Evolutionary conservation across 306 rosid genomes (phyloP), one percentile per base, ranked within the genome.

Genomic region (Dalbergia cultrata): DNA sequence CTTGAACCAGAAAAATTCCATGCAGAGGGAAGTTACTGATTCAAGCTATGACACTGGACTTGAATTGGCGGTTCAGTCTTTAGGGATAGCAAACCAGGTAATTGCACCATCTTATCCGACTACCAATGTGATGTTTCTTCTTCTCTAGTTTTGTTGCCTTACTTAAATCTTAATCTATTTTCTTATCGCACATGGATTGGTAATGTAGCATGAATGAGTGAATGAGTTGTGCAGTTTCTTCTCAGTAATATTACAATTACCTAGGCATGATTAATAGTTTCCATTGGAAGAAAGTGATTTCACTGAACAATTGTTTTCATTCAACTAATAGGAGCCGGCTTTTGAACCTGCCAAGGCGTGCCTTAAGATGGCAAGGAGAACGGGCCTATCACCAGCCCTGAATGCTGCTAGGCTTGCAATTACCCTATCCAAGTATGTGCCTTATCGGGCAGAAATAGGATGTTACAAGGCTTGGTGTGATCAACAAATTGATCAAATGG

Each of bases 31-130:
- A 44, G 56, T 83, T 54, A 84, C 94, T 31, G 74, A 83, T 19
- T 88, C 91, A 9, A 86, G 91, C 88, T 87, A 88, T 47, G 97
- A 93, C 52, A 88, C 91, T 49, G 92, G 97, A 35, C 82, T 93
- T 33, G 87, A 89, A 63, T 75, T 91, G 59, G 88, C 97, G 17
- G 63, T 93, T 39, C 87, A 87, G 35, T 87, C 93, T 13, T 68
- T 58, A 0, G 97, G 97, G 58, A 85, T 93, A 49, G 63, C 76
- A 65, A 59, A 39, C 61, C 91, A 88, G 89, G 97, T 91, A 89
- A 56, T 13, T 16, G 14, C 39, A 65, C 76, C 65, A 57, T 26
- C 41, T 68, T 43, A 14, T 22, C 17, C 33, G 16, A 39, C 47
- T 34, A 43, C 37, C 26, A 37, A 19, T 35, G 22, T 33, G 58